Evolutionary conservation across 2,329 filamentous ascomycete genomes (phyloP), one percentile per base, ranked within the genome.

Genomic region (Arthrobotrys entomopaga): DNA sequence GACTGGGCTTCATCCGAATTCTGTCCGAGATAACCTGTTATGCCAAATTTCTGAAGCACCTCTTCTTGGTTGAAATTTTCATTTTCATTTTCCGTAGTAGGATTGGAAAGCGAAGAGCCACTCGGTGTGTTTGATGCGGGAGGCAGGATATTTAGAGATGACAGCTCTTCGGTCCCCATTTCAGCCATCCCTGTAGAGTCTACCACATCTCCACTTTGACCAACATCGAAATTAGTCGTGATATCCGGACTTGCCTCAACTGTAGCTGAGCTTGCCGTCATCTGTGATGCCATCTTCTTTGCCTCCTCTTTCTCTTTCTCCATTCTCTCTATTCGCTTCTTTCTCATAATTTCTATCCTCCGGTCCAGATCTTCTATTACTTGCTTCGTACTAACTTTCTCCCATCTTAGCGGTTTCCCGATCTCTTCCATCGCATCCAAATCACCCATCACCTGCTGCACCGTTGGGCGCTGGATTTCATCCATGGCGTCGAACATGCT

Each of bases 401-500:
- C 48, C 19, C 29, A 26, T n/a, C 3, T 16, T 7, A 15, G 6
- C 29, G 15, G 19, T 11, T 38, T 16, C 20, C 26, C 43, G 3
- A 61, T 24, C 3, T 26, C 29, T 13, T n/a, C 20, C 7, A 8
- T 13, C 3, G 20, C 16, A 4, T 24, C n/a, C 6, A 46, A 5
- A 15, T n/a, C 16, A 15, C 42, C 5, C 16, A 46, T 46, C 42
- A 46, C 16, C 42, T 46, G 15, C 42, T 46, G 42, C 6, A 46
- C 13, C 16, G n/a, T 16, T 13, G 29, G 29, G 10, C n/a, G 46
- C 8, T 50, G 46, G 3, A 50, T 4, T 19, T 50, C 19, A n/a
- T 50, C 46, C 49, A 65, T 38, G 40, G 49, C 38, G 26, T 22
- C 20, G 26, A 52, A 43, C 20, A 65, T 40, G 6, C 16, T 10